These are phyloP conservation scores for Rhizopus delemar DNA, from an alignment of 371 early-diverging fungal species.

Conservation along the genomic window DNA sequence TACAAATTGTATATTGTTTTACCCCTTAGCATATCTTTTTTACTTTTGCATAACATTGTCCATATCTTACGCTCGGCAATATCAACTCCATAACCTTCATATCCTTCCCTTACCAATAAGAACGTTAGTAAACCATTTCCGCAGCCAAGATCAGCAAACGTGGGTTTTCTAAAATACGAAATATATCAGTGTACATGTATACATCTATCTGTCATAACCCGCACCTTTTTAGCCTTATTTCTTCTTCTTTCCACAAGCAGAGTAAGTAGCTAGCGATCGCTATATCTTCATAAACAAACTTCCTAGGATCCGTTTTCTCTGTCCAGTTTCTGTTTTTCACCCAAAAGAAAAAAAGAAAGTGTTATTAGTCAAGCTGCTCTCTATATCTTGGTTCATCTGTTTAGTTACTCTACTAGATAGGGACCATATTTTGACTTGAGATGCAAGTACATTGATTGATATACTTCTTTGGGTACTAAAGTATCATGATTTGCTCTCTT, in stretches of 20 bases:
- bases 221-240: constrained; percentile 23
- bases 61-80: constrained; percentile 78
- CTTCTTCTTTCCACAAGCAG: constrained; percentile 70
- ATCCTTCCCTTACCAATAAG: constrained; percentile 78
- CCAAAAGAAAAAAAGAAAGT: neutral
- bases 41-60: constrained; percentile 42
- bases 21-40: constrained; percentile 42
- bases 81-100: constrained; percentile 80
- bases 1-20: constrained; percentile 16
- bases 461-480: constrained; percentile 69
- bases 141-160: constrained; percentile 89
- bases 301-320: constrained; percentile 80
- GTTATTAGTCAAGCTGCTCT: constrained; percentile 10
- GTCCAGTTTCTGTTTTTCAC: constrained; percentile 60
- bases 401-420: constrained; percentile 43
- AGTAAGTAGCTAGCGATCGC: constrained; percentile 82
- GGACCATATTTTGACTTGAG: constrained; percentile 71
- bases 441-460: constrained; percentile 58
- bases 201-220: neutral
- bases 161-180: constrained; percentile 35
- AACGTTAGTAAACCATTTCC: constrained; percentile 92
- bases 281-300: constrained; percentile 86
- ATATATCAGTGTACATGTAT: no score
- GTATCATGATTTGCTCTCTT: constrained; percentile 74
- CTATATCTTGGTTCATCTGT: neutral